A percentile compares a stretch with the other conserved stretches of the same genome.
Conservation (phyloP, 805 yeast species). For the Wickerhamiella lipophila region DNA sequence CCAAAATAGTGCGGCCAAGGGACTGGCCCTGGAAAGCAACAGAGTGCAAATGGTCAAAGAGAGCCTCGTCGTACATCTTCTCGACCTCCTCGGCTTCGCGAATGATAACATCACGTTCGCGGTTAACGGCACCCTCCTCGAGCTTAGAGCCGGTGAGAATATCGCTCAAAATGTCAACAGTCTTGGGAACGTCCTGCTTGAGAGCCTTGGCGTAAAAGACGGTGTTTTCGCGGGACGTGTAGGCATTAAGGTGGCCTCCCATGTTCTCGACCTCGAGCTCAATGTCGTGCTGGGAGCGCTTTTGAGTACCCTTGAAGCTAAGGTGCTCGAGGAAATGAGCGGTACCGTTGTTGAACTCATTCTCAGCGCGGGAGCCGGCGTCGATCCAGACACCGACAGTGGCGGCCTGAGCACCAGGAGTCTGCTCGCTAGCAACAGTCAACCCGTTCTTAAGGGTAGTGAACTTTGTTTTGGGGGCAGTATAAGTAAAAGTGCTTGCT, state of each 20-base stretch:
- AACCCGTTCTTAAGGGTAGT: conserved; percentile 79
- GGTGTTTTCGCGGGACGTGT: conserved; percentile 94
- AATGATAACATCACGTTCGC: conserved; percentile 90
- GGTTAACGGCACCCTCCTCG: conserved; percentile 75
- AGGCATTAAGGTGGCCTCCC: conserved; percentile 97
- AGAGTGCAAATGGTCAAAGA: conserved; percentile 91
- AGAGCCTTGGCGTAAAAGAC: conserved; percentile 90
- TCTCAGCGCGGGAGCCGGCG: conserved; percentile 96
- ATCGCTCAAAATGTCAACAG: conserved; percentile 81
- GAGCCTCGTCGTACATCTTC: conserved; percentile 96
- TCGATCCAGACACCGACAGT: conserved; percentile 98
- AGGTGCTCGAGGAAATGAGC: conserved; percentile 96
- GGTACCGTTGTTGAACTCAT: conserved; percentile 72
- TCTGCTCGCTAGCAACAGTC: conserved; percentile 81
- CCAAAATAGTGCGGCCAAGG: conserved; percentile 89
- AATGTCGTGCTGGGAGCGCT: conserved; percentile 64
- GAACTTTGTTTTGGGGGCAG: conserved; percentile 41
- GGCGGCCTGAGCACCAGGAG: conserved; percentile 84
- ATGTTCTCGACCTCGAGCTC: conserved; percentile 91
- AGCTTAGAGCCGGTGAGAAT: conserved; percentile 75
- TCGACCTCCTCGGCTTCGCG: conserved; percentile 97
- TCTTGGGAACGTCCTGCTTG: conserved; percentile 63
- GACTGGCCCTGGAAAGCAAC: conserved; percentile 85
- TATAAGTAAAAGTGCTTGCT: conserved; percentile 20
- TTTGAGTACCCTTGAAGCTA: conserved; percentile 87